phyloP scores from a whole-genome alignment of 495 filamentous ascomycete species.

The Platismatia glauca region DNA sequence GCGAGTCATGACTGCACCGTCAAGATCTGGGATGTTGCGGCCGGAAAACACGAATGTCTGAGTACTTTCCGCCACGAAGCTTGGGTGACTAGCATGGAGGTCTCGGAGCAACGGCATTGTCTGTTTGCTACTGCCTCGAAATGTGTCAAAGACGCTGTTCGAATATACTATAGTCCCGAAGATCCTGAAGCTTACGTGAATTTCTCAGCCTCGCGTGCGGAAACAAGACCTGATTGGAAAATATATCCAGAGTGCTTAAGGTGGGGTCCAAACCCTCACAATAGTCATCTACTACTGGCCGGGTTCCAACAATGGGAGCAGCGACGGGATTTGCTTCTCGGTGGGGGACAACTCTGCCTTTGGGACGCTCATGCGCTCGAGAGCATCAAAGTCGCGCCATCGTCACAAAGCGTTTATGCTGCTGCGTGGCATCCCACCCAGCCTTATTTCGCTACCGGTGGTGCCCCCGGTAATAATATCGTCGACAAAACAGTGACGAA shows the following conservation, averaged over 20 bases:
- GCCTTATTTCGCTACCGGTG: slow-evolving; percentile 51
- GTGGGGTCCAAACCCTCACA: slow-evolving; percentile 51
- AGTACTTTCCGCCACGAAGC: slow-evolving; percentile 55
- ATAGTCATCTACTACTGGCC: slow-evolving; percentile 55
- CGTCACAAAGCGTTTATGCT: slow-evolving; percentile 69
- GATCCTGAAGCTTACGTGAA: slow-evolving; percentile 27
- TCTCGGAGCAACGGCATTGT: slow-evolving; percentile 36
- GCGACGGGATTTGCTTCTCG: slow-evolving; percentile 27
- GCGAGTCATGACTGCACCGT: slow-evolving; percentile 74
- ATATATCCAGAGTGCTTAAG: slow-evolving; percentile 62
- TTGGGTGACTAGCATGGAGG: slow-evolving; percentile 61
- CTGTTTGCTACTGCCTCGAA: slow-evolving; percentile 45
- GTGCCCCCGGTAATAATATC: slow-evolving; percentile 46
- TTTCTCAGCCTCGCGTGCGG: slow-evolving; percentile 41
- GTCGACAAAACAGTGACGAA: slow-evolving; percentile 30
- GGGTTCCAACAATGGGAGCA: slow-evolving; percentile 63
- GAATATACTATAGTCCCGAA: slow-evolving; percentile 26
- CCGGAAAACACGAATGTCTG: slow-evolving; percentile 29
- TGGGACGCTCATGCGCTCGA: slow-evolving; percentile 52
- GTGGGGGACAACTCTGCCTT: slow-evolving; percentile 59
- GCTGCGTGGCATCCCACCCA: slow-evolving; percentile 64
- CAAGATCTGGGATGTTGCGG: slow-evolving; percentile 58
- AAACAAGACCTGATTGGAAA: slow-evolving; percentile 40
- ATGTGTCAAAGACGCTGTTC: slow-evolving; percentile 25
- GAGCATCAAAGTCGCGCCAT: slow-evolving; percentile 37